Base-by-base conservation (phyloP, 208 protist genomes). In the Endotrypanum monterogeii region DNA sequence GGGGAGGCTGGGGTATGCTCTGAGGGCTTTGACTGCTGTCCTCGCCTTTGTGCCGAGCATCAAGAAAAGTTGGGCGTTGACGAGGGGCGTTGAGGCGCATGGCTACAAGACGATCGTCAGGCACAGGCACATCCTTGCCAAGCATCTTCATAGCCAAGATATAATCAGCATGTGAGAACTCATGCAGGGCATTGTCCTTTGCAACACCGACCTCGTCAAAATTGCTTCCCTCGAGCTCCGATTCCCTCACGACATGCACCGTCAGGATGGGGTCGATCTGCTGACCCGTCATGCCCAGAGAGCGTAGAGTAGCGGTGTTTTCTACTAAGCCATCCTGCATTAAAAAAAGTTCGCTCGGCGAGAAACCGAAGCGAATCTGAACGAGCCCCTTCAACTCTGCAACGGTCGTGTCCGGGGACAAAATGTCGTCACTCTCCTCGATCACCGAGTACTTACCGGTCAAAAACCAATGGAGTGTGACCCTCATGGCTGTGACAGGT, bases 331-430 rank as follows among this genome's bases (percentile, higher is more conserved):
- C 84, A 23, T 90, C 73, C 54, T 79, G 58, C 30, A 94, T 71
- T 12, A 92, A 57, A 23, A 93, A 62, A 35, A 89, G 82, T 78
- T 93, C 85, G 56, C 80, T 84, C 46, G 80, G 74, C 25, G 78
- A 69, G 61, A 94, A 94, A n/a, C 90, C 90, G n/a, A 94, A 94
- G n/a, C 71, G 83, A 30, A 94, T 86, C 66, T 96, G 89, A 65
- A 94, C 89, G 5, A 94, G 85, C 4, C 91, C 91, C 78, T 96
- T 96, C 37, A 96, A 57, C 71, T 96, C 89, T 30, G 84, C 83
- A 71, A 96, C 87, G 28, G 91, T 93, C 1, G 83, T 83, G 69
- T 88, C 68, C 5, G 85, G 80, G 35, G 85, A 91, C 25, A 96
- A 85, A 20, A 96, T 69, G 4, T 82, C 84, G 71, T 94, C 86